A percentile compares a stretch with the other conserved stretches of the same genome.
phyloP scores from a whole-genome alignment of 75 land plant genomes.

The Ceratopteris richardii region DNA sequence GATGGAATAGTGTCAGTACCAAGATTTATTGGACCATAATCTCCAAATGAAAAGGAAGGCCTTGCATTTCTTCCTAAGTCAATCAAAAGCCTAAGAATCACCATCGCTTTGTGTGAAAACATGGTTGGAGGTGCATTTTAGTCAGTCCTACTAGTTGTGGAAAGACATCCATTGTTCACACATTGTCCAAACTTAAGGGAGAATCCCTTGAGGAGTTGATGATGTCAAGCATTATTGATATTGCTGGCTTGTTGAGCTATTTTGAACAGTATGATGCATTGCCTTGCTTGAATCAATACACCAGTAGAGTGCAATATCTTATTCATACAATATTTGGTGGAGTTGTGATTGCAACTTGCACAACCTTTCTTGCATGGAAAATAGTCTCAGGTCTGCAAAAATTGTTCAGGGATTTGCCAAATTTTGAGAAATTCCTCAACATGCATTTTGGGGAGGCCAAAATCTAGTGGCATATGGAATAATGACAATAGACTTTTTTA shows the following conservation, averaged over 20 bases:
- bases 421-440: constrained; percentile 6
- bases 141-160: constrained; percentile 91
- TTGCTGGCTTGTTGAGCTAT: constrained; percentile 90
- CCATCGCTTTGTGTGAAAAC: constrained; percentile 57
- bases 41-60: constrained; percentile 20
- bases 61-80: constrained; percentile 59
- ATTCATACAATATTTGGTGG: constrained; percentile 16
- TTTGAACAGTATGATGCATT: constrained; percentile 89
- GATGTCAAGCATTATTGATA: constrained; percentile 82
- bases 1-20: constrained; percentile 43
- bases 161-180: constrained; percentile 71
- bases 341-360: constrained; percentile 3
- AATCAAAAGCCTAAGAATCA: constrained; percentile 56
- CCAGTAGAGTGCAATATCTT: constrained; percentile 8
- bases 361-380: neutral
- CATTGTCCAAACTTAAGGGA: constrained; percentile 78
- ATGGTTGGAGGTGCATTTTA: constrained; percentile 85
- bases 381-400: neutral
- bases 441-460: neutral
- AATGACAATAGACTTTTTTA: neutral
- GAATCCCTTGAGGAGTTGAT: constrained; percentile 61
- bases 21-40: constrained; percentile 33
- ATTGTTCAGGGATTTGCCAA: constrained; percentile 8
- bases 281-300: constrained; percentile 37
- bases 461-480: neutral